These are phyloP conservation scores for Nitzschia inconspicua DNA, from an alignment of 108 stramenopile species.

Conservation along the genomic window DNA sequence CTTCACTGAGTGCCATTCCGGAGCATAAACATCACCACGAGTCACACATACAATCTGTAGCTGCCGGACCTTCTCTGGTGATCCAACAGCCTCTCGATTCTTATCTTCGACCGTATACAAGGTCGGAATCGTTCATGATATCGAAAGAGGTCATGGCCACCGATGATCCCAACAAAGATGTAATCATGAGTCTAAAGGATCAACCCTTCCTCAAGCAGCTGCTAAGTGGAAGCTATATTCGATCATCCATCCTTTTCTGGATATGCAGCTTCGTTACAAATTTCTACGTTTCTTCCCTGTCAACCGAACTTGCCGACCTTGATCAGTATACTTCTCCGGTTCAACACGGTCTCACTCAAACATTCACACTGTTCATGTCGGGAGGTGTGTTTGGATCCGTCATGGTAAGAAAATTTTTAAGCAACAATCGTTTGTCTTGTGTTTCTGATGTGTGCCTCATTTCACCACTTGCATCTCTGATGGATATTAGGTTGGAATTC, in stretches of 20 bases:
- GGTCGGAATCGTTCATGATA: constrained; percentile 12
- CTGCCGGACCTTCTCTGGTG: not conserved
- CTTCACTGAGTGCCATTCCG: not conserved
- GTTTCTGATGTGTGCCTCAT: no score
- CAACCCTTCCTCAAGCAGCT: constrained; percentile 39
- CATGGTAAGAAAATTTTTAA: no score
- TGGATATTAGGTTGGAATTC: constrained; percentile 27
- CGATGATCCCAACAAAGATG: not conserved
- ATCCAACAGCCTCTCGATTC: constrained; percentile 32
- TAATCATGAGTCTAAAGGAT: constrained; percentile 26
- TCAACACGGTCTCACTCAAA: constrained; percentile 12
- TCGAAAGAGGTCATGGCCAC: constrained; percentile 4
- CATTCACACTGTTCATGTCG: constrained; percentile 43
- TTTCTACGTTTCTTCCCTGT: constrained; percentile 48
- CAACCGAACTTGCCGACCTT: constrained; percentile 27
- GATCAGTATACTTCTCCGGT: not conserved
- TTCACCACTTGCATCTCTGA: no score
- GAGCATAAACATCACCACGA: not conserved
- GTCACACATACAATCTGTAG: not conserved
- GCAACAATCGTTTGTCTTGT: no score
- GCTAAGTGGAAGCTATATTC: constrained; percentile 19
- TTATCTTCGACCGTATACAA: constrained; percentile 14
- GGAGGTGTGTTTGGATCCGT: constrained; percentile 39
- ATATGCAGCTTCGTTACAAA: constrained; percentile 36
- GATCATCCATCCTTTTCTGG: constrained; percentile 36